Evolutionary conservation across 2,329 filamentous ascomycete genomes (phyloP).

Genomic region (Meredithiella fracta): DNA sequence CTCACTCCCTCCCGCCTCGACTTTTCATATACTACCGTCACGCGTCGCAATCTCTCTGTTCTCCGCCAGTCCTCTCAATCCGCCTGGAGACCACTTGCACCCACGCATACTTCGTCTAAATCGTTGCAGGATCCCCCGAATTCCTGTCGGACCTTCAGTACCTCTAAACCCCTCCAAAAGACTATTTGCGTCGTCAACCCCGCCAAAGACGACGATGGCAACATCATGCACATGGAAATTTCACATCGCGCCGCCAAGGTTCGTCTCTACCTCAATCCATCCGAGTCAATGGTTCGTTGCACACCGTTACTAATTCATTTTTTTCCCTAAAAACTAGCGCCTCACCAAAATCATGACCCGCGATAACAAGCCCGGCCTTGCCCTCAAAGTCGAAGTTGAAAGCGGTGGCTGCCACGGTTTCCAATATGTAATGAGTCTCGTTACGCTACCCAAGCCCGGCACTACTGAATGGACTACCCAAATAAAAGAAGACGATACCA

Average conservation of each 20-base stretch:
- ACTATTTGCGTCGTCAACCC: conserved; percentile 51
- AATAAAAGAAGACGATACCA: conserved; percentile 61
- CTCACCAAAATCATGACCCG: conserved; percentile 60
- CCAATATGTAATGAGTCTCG: conserved; percentile 86
- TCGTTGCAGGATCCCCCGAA: background rate
- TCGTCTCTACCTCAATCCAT: conserved; percentile 15
- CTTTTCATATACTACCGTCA: conserved; percentile 25
- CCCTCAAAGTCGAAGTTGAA: conserved; percentile 82
- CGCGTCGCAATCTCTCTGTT: background rate
- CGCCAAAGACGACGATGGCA: conserved; percentile 63
- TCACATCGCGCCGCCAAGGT: conserved; percentile 69
- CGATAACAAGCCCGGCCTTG: conserved; percentile 59
- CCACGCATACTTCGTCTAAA: background rate
- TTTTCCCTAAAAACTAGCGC: conserved; percentile 30
- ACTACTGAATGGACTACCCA: conserved; percentile 22
- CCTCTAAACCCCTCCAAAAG: conserved; percentile 22
- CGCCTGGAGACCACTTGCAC: background rate
- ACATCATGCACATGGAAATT: conserved; percentile 70
- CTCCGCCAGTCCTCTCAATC: background rate
- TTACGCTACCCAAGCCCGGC: conserved; percentile 36
- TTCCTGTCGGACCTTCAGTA: conserved; percentile 23
- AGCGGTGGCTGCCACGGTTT: conserved; percentile 95
- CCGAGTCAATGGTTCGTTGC: background rate
- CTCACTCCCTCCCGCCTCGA: conserved; percentile 21
- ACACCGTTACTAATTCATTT: no score